Base-by-base conservation (phyloP, 2,329 filamentous ascomycete species). In the Colletotrichum caudatum region DNA sequence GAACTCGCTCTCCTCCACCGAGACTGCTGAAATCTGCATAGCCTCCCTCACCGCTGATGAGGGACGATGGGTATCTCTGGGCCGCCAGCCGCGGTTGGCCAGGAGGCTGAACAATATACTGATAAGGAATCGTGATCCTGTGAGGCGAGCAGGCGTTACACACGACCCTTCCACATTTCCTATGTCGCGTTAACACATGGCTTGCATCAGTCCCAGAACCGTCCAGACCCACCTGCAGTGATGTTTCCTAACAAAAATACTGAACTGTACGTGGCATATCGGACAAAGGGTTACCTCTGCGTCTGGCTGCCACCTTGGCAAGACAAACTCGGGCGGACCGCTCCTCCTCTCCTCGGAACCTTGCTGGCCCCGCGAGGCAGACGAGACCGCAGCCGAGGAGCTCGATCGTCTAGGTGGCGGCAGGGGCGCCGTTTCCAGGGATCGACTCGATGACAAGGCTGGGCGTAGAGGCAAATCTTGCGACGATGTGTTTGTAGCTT, bases 151-250 rank as follows among this genome's bases (percentile, higher is more conserved):
- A 98, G 26, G 90, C 87, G 69, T 91, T 91, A 81, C 95, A 98
- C 33, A 98, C 95, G 11, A 98, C 95, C 73, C 94, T 87, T 57
- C 95, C 95, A 79, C 95, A 98, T 88, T 97, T 98, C 75, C 91
- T 93, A 59, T 5, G 18, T 51, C 44, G 33, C 41, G 23, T 72
- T 48, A 71, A 59, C 33, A 54, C 29, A 23, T 48, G 44, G 48
- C 54, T 58, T 58, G 39, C 37, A 56, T 37, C 46, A 18, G 37
- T 46, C 26, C 44, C 48, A 60, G 23, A 59, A 37, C 29, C 16
- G 16, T n/a, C n/a, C 50, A 64, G 9, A 82, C 88, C 59, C 84
- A 92, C 88, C 95, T 90, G 86, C 95, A 98, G 79, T 98, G 95
- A 82, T 98, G 95, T 79, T 97, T 97, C 74, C 95, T 88, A 78